Evolutionary conservation across 1,284 basidiomycete genomes (phyloP).

Genomic region (Papiliotrema flavescens): DNA sequence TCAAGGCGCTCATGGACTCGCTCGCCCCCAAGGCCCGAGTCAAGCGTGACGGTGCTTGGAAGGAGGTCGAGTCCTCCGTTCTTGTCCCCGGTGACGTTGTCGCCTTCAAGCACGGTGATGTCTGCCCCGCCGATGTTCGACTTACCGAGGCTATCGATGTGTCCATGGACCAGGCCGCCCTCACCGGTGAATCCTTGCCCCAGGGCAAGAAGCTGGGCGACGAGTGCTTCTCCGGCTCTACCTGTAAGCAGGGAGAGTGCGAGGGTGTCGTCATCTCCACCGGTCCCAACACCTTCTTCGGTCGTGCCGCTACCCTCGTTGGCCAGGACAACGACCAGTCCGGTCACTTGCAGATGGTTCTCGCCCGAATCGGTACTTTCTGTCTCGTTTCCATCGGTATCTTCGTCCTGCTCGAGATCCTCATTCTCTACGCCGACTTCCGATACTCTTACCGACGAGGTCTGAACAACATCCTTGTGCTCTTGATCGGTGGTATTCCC

Average conservation of each 20-base stretch:
- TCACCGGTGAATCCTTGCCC: conserved; percentile 93
- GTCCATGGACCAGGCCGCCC: conserved; percentile 92
- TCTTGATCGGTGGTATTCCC: conserved; percentile 97
- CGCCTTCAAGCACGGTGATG: conserved; percentile 96
- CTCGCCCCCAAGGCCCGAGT: conserved; percentile 95
- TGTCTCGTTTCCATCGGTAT: conserved; percentile 90
- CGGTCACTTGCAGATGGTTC: conserved; percentile 96
- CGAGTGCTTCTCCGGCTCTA: conserved; percentile 96
- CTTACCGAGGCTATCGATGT: conserved; percentile 92
- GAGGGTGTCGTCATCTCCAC: conserved; percentile 96
- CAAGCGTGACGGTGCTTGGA: conserved; percentile 76
- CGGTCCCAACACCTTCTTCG: conserved; percentile 93
- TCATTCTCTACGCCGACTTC: conserved; percentile 84
- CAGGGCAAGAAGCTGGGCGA: conserved; percentile 85
- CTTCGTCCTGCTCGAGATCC: conserved; percentile 85
- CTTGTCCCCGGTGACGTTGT: conserved; percentile 93
- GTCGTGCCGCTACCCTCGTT: conserved; percentile 90
- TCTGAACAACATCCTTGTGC: conserved; percentile 92
- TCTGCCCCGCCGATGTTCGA: conserved; percentile 93
- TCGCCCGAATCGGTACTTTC: conserved; percentile 93
- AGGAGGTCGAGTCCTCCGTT: conserved; percentile 79
- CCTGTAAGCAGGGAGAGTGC: conserved; percentile 95
- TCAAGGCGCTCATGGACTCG: conserved; percentile 99
- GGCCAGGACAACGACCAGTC: conserved; percentile 93
- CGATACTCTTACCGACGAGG: conserved; percentile 85